A percentile compares a stretch with the other conserved stretches of the same genome.
phyloP scores from a whole-genome alignment of 2,329 filamentous ascomycete species.

The Diaporthe helianthi region DNA sequence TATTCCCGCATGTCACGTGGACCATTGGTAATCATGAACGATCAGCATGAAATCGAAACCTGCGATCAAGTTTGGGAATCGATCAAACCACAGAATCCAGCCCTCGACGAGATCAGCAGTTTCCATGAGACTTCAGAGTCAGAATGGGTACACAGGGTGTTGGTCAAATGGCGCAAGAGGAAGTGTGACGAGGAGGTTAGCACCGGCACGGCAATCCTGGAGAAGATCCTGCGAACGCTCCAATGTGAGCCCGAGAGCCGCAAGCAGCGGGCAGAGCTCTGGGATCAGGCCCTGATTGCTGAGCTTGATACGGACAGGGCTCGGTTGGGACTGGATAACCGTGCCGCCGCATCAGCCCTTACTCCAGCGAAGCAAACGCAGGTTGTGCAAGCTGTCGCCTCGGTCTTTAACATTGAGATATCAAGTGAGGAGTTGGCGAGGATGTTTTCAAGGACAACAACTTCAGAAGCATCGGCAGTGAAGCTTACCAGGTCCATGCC shows the following conservation, averaged over 20 bases:
- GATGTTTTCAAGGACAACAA: neutral
- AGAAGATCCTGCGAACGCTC: neutral
- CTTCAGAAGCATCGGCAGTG: neutral
- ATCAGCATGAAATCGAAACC: neutral
- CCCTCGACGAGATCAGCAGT: neutral
- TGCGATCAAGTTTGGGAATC: neutral
- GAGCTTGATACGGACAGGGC: neutral
- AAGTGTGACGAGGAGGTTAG: slow-evolving; percentile 1
- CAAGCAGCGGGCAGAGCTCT: neutral
- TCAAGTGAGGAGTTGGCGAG: neutral
- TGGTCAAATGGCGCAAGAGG: slow-evolving; percentile 7
- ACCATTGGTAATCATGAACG: neutral
- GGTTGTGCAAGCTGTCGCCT: neutral
- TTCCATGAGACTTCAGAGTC: neutral
- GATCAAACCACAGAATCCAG: neutral
- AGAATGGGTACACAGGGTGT: neutral
- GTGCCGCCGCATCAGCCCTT: neutral
- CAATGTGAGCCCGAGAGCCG: neutral
- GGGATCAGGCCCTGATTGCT: neutral
- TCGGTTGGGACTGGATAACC: neutral
- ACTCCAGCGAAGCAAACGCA: slow-evolving; percentile 1
- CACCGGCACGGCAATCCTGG: neutral
- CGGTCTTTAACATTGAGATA: slow-evolving; percentile 2
- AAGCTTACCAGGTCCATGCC: neutral
- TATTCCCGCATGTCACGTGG: neutral